These are phyloP conservation scores for Musa troglodytarum DNA, from an alignment of 176 grass and related monocot genomes.

Conservation along the genomic window DNA sequence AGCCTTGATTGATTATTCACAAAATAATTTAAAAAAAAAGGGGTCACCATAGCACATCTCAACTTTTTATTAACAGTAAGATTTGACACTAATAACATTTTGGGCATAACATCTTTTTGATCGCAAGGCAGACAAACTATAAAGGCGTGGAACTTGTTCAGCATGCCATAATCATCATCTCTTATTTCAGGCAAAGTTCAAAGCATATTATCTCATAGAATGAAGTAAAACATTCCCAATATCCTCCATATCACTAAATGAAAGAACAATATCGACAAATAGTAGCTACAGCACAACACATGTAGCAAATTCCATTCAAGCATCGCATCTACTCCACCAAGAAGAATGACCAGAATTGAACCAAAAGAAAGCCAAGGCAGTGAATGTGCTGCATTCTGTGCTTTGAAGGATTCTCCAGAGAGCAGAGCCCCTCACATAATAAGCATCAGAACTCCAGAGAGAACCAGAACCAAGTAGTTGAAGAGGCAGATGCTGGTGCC, in stretches of 20 bases:
- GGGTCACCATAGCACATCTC: too few species aligned
- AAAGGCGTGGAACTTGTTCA: too few species aligned
- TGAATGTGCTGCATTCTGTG: neutral
- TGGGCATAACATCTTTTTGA: neutral
- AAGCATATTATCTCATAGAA: neutral
- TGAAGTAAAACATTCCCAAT: neutral
- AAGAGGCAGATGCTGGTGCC: neutral
- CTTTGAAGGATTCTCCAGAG: neutral
- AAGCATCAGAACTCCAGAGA: neutral
- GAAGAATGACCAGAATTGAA: constrained; percentile 4
- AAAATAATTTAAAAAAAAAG: too few species aligned
- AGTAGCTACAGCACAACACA: neutral
- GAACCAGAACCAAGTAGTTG: neutral
- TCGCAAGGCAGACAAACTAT: neutral
- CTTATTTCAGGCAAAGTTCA: too few species aligned
- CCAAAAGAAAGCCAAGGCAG: neutral
- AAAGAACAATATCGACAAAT: neutral
- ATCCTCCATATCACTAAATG: neutral
- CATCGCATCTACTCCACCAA: neutral
- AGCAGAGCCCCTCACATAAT: neutral
- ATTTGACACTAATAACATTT: too few species aligned
- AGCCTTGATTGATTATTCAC: too few species aligned
- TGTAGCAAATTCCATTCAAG: neutral
- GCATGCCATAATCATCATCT: too few species aligned
- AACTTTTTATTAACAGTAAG: too few species aligned